Base-by-base conservation (phyloP, 75 land plant genomes). In the Pseudotsuga menziesii region DNA sequence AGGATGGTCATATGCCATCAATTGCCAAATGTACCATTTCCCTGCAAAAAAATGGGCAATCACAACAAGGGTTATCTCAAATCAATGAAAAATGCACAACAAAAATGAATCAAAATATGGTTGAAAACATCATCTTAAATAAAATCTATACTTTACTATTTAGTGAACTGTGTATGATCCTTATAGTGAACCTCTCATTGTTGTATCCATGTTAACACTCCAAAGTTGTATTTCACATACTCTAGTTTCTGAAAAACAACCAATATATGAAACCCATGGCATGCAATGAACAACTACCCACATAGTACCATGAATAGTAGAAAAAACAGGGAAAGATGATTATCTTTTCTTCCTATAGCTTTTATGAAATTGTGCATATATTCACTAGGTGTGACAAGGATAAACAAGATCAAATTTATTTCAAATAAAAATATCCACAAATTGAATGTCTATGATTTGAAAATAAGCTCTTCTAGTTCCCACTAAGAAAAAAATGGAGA, bases 1-100 rank as follows among this genome's bases (percentile, higher is more conserved):
- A 94, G 56, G 94, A 90, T 85, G 92, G 95, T 98, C 99, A 97
- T 91, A 97, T 97, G 74, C 94, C 89, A 86, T 97, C 99, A 79
- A 97, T 94, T 55, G 96, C 95, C 73, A 92, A 85, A 82, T 94
- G 98, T 78, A 94, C 98, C 98, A 97, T 92, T 78, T 94, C 99
- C 93, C 99, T 97, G 85, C 73, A 78, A 32, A 61, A 35, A 20
- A 0, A 23, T 6, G 13, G 2, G 19, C 54, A 44, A 48, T 15
- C 27, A 58, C 13, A 75, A 57, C 16, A 25, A 25, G 5, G 58
- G 7, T 57, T 55, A 17, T 35, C 9, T 76, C 7, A 32, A 64
- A 64, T 52, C 75, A 2, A 4, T 2, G 27, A 22, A 8, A 3
- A 35, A 56, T 56, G 61, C 16, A 64, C 16, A 15, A 35, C 36